Conservation (phyloP, 1,284 basidiomycete species). For the Austropuccinia psidii region DNA sequence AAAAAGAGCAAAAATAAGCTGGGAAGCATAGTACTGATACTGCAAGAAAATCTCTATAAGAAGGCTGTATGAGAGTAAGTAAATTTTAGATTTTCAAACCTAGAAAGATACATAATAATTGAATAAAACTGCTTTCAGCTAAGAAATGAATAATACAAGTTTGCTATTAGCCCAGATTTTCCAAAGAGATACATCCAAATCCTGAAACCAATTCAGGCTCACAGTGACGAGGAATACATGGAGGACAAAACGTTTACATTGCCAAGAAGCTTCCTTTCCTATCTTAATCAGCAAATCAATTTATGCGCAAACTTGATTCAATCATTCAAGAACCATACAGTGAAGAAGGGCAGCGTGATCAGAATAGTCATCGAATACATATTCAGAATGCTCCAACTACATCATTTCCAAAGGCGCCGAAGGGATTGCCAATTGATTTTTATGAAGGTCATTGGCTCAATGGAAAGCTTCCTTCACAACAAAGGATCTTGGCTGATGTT, state of each 20-base stretch:
- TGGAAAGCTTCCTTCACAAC: neutral
- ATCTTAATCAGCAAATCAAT: neutral
- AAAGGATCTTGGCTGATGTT: neutral
- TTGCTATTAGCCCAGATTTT: neutral
- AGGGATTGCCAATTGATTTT: neutral
- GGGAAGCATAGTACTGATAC: no score
- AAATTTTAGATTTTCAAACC: no score
- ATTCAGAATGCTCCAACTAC: neutral
- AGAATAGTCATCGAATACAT: no score
- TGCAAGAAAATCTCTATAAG: no score
- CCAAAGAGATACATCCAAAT: neutral
- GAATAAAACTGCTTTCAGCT: no score
- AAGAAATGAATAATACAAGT: neutral
- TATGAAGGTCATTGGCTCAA: neutral
- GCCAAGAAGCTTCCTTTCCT: neutral
- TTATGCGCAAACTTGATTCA: neutral
- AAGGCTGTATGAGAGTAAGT: no score
- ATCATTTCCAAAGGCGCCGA: neutral
- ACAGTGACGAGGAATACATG: conserved; percentile 1
- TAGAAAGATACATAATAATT: no score
- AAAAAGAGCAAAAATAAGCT: no score
- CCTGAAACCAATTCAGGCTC: neutral
- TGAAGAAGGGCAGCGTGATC: neutral
- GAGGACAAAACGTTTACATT: neutral
- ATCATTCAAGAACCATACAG: neutral